Evolutionary conservation across 2,329 filamentous ascomycete species (phyloP), one percentile per base, ranked within the genome.

Genomic region (Incumbomyces lentus): DNA sequence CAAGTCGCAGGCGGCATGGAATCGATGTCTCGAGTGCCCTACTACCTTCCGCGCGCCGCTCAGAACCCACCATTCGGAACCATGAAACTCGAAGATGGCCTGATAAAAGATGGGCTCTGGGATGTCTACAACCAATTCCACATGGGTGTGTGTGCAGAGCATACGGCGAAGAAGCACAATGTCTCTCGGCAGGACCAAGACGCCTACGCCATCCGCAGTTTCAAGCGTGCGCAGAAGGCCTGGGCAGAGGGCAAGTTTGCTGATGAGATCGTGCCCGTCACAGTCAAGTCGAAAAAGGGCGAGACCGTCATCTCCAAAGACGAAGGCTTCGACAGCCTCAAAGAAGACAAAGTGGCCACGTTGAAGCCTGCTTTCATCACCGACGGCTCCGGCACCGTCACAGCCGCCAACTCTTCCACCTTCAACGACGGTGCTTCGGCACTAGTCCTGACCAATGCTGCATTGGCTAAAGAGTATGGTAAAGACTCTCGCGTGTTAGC

Each of bases 91-190:
- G 84, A 94, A 64, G 92, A 98, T 60, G 92, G 90, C 0, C 68
- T 98, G 58, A 84, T 96, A 62, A 92, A 92, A 65, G 92, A 98
- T 60, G 92, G 92, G 1, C 69, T 98, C 51, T 95, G 87, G 72
- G 92, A 98, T 62, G 90, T 95, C 12, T 98, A 95, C 67, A 88
- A 94, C 64, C 79, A 95, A 62, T 84, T 95, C 60, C 92, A 96
- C 68, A 98, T 98, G 92, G 92, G 92, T 36, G 88, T 92, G 58
- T 98, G 92, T 62, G 89, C 89, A 13, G 92, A 98, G 70, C 86
- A 83, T 56, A 95, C 90, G 1, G 92, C 86, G 40, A 95, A 94
- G 73, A 90, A 89, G 58, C 77, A 86, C 65, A 70, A 76, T 1
- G 77, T 98, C 52, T 82, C 83, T 7, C 74, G 92, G 12, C 80